A percentile compares a stretch with the other conserved stretches of the same genome.
phyloP scores from a whole-genome alignment of 2,329 filamentous ascomycete species.

The Aspergillus sp. region DNA sequence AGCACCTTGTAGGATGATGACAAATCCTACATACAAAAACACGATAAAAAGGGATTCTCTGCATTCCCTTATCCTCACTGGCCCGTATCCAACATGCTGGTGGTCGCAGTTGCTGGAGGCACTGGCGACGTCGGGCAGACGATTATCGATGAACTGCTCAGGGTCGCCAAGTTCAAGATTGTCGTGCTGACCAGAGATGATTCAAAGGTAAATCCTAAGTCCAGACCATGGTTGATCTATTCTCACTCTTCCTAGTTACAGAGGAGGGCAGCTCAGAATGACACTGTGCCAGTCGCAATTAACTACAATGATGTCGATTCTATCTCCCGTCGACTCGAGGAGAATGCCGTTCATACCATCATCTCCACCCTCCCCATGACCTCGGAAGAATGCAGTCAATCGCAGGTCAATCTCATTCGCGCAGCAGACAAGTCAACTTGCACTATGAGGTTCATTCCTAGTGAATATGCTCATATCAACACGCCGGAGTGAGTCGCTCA shows the following conservation, averaged over 20 bases:
- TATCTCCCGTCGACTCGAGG: conserved; percentile 22
- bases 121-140: conserved; percentile 38
- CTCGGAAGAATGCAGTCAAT: conserved; percentile 20
- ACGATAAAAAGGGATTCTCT: not conserved
- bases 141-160: conserved; percentile 39
- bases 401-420: conserved; percentile 40
- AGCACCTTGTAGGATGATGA: too few species aligned
- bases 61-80: not conserved
- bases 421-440: conserved; percentile 35
- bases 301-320: conserved; percentile 28
- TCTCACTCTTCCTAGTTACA: conserved; percentile 1
- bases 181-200: conserved; percentile 32
- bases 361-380: conserved; percentile 38
- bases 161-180: conserved; percentile 30
- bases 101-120: conserved; percentile 39
- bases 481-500: conserved; percentile 21
- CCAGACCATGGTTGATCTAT: not conserved
- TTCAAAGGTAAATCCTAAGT: conserved; percentile 9
- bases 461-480: conserved; percentile 35
- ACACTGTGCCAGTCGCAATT: conserved; percentile 8
- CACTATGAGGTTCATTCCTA: conserved; percentile 40
- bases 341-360: conserved; percentile 39
- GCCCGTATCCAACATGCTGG: conserved; percentile 23
- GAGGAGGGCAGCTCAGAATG: not conserved
- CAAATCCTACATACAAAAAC: too few species aligned